Conservation (phyloP, 2,329 filamentous ascomycete genomes). For the Trichoderma gracile region DNA sequence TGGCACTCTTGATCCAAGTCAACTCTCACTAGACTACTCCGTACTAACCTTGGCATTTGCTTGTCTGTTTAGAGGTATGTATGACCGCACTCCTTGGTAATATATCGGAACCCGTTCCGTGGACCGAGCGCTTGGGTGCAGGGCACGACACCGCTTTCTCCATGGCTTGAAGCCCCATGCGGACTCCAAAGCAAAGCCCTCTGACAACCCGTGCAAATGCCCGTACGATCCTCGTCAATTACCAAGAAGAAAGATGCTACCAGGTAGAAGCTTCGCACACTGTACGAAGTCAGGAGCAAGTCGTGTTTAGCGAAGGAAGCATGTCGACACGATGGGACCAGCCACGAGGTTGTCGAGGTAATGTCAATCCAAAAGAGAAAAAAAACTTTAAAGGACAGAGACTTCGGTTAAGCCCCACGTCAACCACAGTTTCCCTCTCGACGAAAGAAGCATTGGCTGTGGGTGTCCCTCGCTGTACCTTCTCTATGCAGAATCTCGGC, state of each 20-base stretch:
- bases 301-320: not conserved
- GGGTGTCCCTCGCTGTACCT: not conserved
- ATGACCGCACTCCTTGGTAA: not conserved
- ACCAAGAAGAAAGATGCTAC: not conserved
- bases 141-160: not conserved
- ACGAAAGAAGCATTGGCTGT: not conserved
- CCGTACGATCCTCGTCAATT: not conserved
- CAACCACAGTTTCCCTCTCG: not conserved
- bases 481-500: not conserved
- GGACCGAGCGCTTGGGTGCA: conserved; percentile 13
- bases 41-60: not conserved
- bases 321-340: not conserved
- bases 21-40: not conserved
- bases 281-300: not conserved
- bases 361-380: not conserved
- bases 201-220: not conserved
- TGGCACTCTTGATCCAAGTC: not conserved
- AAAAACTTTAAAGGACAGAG: not conserved
- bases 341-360: not conserved
- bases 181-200: not conserved
- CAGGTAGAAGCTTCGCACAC: not conserved
- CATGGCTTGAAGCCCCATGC: not conserved
- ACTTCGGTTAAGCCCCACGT: not conserved
- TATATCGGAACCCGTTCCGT: conserved; percentile 6
- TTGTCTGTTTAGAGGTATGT: too few relatives aligned